These are phyloP conservation scores for Colletotrichum tropicale DNA, from an alignment of 2,329 filamentous ascomycete genomes.

Conservation along the genomic window DNA sequence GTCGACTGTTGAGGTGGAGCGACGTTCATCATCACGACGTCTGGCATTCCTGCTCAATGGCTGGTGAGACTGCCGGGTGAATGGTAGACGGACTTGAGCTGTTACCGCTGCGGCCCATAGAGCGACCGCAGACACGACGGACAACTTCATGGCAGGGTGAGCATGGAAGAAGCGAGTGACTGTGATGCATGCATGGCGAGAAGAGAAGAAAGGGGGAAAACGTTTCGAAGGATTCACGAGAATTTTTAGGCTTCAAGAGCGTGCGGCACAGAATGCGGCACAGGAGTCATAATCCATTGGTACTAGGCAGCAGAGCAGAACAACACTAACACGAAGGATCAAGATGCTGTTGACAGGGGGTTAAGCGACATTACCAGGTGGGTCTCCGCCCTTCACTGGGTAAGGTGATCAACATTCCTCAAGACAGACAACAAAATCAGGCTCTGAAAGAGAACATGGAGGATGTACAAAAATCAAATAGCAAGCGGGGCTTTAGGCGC, in stretches of 20 bases:
- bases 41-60: background rate
- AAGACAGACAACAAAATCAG: background rate
- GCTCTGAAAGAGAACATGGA: background rate
- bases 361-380: conserved; percentile 8
- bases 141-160: background rate
- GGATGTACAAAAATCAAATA: background rate
- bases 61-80: background rate
- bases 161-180: background rate
- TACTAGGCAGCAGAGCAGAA: conserved; percentile 7
- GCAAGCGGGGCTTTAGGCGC: background rate
- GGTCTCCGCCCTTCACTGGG: background rate
- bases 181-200: background rate
- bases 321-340: background rate
- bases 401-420: background rate
- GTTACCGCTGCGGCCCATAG: background rate
- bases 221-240: background rate
- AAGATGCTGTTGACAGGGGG: background rate
- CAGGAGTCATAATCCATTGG: background rate
- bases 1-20: background rate
- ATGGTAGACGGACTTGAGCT: conserved; percentile 3
- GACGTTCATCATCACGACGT: background rate
- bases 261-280: background rate
- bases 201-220: background rate
- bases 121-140: background rate
- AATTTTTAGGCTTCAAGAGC: background rate